These are phyloP conservation scores for Echeveria elegans DNA, from an alignment of 164 flowering plant genomes.

Conservation along the genomic window DNA sequence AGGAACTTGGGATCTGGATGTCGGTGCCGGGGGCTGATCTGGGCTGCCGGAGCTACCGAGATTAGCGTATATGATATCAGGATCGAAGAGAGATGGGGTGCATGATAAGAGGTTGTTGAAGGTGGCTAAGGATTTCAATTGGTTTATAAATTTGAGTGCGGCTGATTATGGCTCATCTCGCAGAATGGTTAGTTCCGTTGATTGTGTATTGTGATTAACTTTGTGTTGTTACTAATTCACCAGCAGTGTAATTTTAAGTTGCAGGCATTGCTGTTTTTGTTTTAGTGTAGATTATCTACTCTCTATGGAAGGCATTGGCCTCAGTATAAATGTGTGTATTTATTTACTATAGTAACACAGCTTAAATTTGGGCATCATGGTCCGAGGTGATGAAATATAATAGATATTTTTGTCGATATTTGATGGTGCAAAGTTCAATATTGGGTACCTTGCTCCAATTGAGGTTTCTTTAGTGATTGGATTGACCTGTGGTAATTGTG, in stretches of 20 bases:
- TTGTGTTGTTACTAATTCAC: background rate
- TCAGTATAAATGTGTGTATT: background rate
- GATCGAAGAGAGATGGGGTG: slow-evolving; percentile 55
- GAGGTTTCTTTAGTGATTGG: background rate
- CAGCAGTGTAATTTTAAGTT: background rate
- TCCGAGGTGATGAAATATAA: background rate
- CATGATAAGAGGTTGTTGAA: slow-evolving; percentile 51
- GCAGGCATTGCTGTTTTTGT: no score
- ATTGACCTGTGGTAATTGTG: background rate
- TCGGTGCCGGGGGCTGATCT: slow-evolving; percentile 9
- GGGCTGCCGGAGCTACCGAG: slow-evolving; percentile 45
- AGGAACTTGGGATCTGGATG: slow-evolving; percentile 4
- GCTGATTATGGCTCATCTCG: slow-evolving; percentile 76
- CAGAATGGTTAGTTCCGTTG: slow-evolving; percentile 61
- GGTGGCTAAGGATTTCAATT: slow-evolving; percentile 64
- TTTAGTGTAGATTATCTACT: background rate
- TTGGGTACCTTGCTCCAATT: no score
- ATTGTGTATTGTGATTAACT: background rate
- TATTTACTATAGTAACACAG: background rate
- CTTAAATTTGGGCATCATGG: background rate
- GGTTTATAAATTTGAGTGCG: slow-evolving; percentile 89
- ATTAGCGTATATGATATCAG: slow-evolving; percentile 78
- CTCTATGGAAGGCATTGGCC: background rate
- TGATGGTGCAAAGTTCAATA: background rate
- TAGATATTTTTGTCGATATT: background rate